Base-by-base conservation (phyloP, 345 rosid species). In the Toxicodendron radicans region DNA sequence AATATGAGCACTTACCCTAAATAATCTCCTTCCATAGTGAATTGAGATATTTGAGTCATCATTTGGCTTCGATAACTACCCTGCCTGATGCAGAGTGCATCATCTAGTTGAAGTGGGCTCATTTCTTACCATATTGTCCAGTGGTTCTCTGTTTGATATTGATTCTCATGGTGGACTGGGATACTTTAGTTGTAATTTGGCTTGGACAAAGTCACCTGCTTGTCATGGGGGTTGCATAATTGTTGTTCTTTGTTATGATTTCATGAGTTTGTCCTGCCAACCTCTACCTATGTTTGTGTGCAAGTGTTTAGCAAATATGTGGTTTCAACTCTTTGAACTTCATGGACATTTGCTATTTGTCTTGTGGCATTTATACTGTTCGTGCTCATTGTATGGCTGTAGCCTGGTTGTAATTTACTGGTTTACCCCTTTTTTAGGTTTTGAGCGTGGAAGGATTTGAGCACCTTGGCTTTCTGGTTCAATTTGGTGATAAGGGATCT, bases 391-490 rank as follows among this genome's bases (percentile, higher is more conserved):
- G 27, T 64, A 51, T 21, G 58, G 73, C 41, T 68, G 38, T 63
- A 18, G 12, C 17, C 49, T 61, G 41, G 67, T 72, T 46, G 78
- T 66, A 57, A 84, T 67, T 77, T 71, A 58, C 73, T 72, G 68
- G 48, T 75, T 53, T 66, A 64, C 30, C 58, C 32, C n/a, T n/a
- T 69, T 75, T 64, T 81, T 83, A 96, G 99, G 95, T 96, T 78
- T 80, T 96, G 81, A 79, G 93, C 48, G 85, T 93, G 91, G 99
- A 96, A 80, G 87, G 92, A 72, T 90, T 93, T 76, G 97, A 93
- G 87, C 99, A 96, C 87, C 93, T 96, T 71, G 97, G 97, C 46
- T 87, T 93, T 83, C 90, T 96, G 73, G 65, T 96, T 83, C 99
- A 93, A 66, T 87, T 96, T 86, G 97, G 97, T 67, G 97, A 92